Evolutionary conservation across 202 grass and related monocot species (phyloP).

Genomic region (Zizania palustris): DNA sequence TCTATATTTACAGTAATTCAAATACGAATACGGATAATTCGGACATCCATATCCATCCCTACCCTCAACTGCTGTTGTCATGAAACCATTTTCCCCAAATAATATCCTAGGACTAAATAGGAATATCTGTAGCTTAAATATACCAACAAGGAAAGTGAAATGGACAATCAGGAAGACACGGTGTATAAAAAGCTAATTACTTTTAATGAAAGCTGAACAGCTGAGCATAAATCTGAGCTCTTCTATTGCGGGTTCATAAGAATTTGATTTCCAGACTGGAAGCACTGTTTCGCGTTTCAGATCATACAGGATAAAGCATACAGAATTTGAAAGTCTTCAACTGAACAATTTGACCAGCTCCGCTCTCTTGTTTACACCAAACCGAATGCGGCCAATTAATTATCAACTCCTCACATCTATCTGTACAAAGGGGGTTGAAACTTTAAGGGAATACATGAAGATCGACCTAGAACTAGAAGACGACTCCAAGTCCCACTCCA

Average conservation of each 20-base stretch:
- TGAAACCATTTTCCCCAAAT: not conserved
- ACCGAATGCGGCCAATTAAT: constrained; percentile 44
- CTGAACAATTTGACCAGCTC: constrained; percentile 39
- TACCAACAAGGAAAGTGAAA: not conserved
- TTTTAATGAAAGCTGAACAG: constrained; percentile 15
- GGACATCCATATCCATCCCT: no score
- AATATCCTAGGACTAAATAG: not conserved
- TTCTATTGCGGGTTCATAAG: not conserved
- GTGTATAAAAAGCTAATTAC: no score
- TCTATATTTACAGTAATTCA: no score
- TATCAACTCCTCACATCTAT: constrained; percentile 36
- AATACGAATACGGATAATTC: no score
- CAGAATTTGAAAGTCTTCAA: constrained; percentile 14
- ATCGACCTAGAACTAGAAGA: constrained; percentile 36
- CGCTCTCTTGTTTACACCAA: constrained; percentile 46
- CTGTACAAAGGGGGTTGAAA: constrained; percentile 36
- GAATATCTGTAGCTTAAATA: not conserved
- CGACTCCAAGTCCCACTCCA: constrained; percentile 41
- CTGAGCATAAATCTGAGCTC: not conserved
- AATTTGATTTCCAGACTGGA: not conserved
- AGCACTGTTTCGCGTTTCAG: not conserved
- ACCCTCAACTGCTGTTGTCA: no score
- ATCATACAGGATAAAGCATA: constrained; percentile 9
- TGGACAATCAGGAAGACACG: not conserved
- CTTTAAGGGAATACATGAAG: not conserved